A percentile compares a stretch with the other conserved stretches of the same genome.
phyloP scores from a whole-genome alignment of 1,284 basidiomycete species.

The Trametes hirsuta region DNA sequence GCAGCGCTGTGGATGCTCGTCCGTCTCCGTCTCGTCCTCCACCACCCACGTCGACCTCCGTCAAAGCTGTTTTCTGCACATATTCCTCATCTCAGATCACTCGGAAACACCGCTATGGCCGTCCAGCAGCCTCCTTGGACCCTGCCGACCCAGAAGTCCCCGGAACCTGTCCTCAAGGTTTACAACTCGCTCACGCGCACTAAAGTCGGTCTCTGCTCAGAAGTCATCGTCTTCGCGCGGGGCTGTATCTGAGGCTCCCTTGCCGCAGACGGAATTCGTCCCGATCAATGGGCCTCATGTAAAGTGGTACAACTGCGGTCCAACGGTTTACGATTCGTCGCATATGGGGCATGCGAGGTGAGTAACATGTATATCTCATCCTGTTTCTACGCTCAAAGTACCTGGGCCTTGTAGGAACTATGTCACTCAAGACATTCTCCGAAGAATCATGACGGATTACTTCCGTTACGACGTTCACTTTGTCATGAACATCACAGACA shows the following conservation, averaged over 20 bases:
- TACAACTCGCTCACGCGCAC: constrained; percentile 95
- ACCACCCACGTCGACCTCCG: background rate
- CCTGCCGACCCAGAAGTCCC: constrained; percentile 47
- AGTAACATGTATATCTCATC: constrained; percentile 19
- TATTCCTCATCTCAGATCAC: constrained; percentile 2
- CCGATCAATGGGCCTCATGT: constrained; percentile 83
- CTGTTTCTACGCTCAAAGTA: background rate
- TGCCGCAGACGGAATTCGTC: constrained; percentile 76
- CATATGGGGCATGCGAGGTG: constrained; percentile 99
- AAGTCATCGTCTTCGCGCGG: constrained; percentile 5
- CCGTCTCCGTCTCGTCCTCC: background rate
- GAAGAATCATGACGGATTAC: constrained; percentile 93
- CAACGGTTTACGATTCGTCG: constrained; percentile 98
- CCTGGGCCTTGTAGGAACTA: constrained; percentile 69
- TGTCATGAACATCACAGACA: constrained; percentile 99
- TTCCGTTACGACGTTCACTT: constrained; percentile 98
- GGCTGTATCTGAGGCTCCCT: constrained; percentile 15
- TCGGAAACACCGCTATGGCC: constrained; percentile 36
- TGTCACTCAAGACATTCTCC: constrained; percentile 95
- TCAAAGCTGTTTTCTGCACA: constrained; percentile 5
- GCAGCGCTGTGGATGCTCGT: constrained; percentile 8
- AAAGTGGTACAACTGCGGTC: constrained; percentile 99
- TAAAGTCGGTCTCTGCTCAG: constrained; percentile 61
- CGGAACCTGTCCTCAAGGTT: constrained; percentile 77
- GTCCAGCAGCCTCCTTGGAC: constrained; percentile 59